Conservation (phyloP, 371 early-diverging fungal genomes). For the Mucor irregularis region DNA sequence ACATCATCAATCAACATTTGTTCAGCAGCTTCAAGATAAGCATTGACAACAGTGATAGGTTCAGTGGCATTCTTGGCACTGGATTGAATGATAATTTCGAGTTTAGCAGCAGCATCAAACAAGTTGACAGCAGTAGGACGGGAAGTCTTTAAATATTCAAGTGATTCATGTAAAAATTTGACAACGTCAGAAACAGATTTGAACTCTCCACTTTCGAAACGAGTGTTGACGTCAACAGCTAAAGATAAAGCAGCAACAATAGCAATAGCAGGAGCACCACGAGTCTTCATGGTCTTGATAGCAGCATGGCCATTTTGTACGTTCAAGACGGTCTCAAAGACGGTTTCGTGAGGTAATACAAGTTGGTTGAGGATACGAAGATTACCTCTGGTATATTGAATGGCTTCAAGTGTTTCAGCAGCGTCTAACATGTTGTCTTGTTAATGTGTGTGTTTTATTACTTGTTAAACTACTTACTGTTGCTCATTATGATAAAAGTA, state of each 20-base stretch:
- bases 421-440: neutral
- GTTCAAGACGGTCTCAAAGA: conserved; percentile 70
- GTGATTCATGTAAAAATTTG: conserved; percentile 58
- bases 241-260: conserved; percentile 92
- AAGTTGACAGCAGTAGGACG: conserved; percentile 97
- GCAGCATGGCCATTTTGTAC: conserved; percentile 82
- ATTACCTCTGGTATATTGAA: conserved; percentile 69
- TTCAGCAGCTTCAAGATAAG: conserved; percentile 77
- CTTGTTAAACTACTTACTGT: neutral
- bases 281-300: conserved; percentile 93
- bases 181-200: conserved; percentile 44
- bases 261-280: conserved; percentile 96
- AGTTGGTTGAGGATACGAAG: conserved; percentile 90
- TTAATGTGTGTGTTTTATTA: neutral
- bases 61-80: conserved; percentile 18
- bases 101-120: conserved; percentile 85
- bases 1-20: conserved; percentile 87
- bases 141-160: conserved; percentile 85
- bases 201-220: conserved; percentile 35
- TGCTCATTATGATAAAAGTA: neutral
- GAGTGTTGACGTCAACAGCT: conserved; percentile 76
- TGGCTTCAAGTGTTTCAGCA: conserved; percentile 68
- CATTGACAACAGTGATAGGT: conserved; percentile 46
- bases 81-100: conserved; percentile 47
- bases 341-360: conserved; percentile 83